Evolutionary conservation across 1,139 yeast species (phyloP).

Genomic region (Kurtzmaniella natalensis): DNA sequence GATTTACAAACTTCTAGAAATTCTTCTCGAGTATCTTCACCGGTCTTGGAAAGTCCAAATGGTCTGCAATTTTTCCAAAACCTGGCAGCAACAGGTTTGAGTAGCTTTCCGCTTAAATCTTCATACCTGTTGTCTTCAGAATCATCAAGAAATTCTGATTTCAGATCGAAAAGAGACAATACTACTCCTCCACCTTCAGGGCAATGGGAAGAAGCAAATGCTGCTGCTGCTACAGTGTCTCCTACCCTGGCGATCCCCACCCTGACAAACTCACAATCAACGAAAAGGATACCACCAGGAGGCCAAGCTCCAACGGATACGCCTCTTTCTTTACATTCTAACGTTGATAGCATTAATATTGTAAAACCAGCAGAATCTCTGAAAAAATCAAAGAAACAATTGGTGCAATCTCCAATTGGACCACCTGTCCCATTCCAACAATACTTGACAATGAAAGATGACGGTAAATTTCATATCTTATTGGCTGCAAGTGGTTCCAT

Average conservation of each 20-base stretch:
- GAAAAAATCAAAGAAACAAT: slow-evolving; percentile 29
- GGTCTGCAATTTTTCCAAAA: slow-evolving; percentile 1
- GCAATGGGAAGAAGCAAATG: not conserved
- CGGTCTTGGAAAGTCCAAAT: slow-evolving; percentile 9
- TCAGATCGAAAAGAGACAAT: not conserved
- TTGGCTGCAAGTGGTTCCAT: slow-evolving; percentile 95
- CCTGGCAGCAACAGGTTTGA: not conserved
- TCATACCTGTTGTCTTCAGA: slow-evolving; percentile 4
- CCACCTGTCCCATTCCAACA: slow-evolving; percentile 75
- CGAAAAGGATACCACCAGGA: too few relatives aligned
- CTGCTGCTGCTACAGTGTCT: slow-evolving; percentile 12
- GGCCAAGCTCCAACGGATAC: too few relatives aligned
- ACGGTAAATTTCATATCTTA: slow-evolving; percentile 77
- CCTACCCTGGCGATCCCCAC: slow-evolving; percentile 2
- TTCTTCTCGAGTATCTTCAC: slow-evolving; percentile 13
- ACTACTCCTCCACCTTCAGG: slow-evolving; percentile 6
- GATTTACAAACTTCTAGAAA: slow-evolving; percentile 1
- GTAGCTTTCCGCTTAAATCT: slow-evolving; percentile 1
- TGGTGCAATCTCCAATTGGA: slow-evolving; percentile 54
- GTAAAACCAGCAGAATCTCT: slow-evolving; percentile 1
- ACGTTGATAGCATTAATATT: not conserved
- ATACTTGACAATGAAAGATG: slow-evolving; percentile 66
- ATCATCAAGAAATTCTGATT: not conserved
- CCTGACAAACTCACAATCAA: too few relatives aligned
- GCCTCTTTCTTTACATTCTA: slow-evolving; percentile 3